Evolutionary conservation across 2,329 filamentous ascomycete species (phyloP), one percentile per base, ranked within the genome.

Genomic region (Aspergillus hortae): DNA sequence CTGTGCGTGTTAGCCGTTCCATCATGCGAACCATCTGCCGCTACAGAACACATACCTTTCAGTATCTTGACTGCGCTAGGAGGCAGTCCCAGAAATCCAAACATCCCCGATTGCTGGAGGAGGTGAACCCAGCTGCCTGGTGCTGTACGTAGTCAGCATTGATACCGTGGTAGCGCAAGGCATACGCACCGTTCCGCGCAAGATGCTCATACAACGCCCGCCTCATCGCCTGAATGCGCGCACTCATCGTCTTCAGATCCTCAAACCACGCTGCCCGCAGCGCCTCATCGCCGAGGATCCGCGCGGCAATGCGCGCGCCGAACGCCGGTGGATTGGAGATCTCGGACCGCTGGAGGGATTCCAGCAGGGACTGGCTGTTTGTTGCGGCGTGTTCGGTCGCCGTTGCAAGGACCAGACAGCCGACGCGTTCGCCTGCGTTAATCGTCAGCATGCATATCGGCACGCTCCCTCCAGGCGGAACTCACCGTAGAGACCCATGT

Each of bases 21-120:
- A 23, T 6, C 27, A 30, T 10, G 7, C 27, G 10, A 30, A 30
- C 1, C 27, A 30, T 30, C 10, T 6, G 7, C 23, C 4, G 23
- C 23, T 9, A n/a, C 2, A 15, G 6, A 11, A 17, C 2, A 53
- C 61, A 10, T 19, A 65, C 63, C 61, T 46, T 70, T 66, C 36
- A 76, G 56, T 44, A 60, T 57, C 49, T 57, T 48, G 11, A 81
- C 77, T 38, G 80, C 74, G 3, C 66, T 52, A 33, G 71, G 68
- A 4, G 54, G 73, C 25, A 82, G 62, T 0, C 79, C 79, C 2
- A 77, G 71, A 49, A 95, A 97, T 67, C 87, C 92, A 78, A 97
- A 97, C 92, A 97, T 97, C 75, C 92, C 92, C 63, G 96, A 96
- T 79, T 97, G 92, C 63, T 94, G 88, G 21, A 91, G 94, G 17